Evolutionary conservation across 225 moss, liverwort and hornwort species (phyloP), one percentile per base, ranked within the genome.

Genomic region (Sphagnum contortum): DNA sequence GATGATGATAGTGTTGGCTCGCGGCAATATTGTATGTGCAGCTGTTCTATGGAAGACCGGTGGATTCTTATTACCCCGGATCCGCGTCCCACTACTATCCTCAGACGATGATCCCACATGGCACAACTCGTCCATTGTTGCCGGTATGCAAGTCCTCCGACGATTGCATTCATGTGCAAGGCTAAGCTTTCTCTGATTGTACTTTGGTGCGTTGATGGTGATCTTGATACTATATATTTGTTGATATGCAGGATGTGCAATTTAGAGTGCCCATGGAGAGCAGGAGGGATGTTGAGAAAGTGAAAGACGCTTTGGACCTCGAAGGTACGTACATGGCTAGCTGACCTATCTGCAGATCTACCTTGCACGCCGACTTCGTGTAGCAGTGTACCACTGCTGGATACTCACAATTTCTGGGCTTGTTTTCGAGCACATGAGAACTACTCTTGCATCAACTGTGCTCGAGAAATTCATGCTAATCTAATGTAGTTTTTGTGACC

Each of bases 251-350:
- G 83, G 80, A 83, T 65, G 72, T 83, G 13, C 62, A 51, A 13
- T n/a, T 83, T 57, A 74, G 61, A 64, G 80, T 83, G 47, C 83
- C 83, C 8, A 74, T 83, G 80, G 83, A 80, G 56, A 74, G 74
- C 65, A 63, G 72, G 12, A 68, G 83, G 67, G 70, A 72, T 58
- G 83, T 80, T 68, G 72, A 80, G 49, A 83, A 83, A 63, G 70
- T 83, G 59, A 80, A 83, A 68, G 80, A 83, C 48, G 77, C 72
- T 9, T 50, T 83, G 60, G 74, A 70, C 58, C 70, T 80, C 12
- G 65, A 44, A 53, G 83, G 83, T 83, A 29, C 29, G 29, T 29
- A 29, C 29, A 29, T 29, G 1, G 29, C 29, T 29, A 29, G 29
- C 29, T 29, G 29, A 29, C 29, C 29, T 29, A 29, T 29, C 29